Evolutionary conservation across 2,329 filamentous ascomycete genomes (phyloP), one percentile per base, ranked within the genome.

Genomic region (Saccharata proteae): DNA sequence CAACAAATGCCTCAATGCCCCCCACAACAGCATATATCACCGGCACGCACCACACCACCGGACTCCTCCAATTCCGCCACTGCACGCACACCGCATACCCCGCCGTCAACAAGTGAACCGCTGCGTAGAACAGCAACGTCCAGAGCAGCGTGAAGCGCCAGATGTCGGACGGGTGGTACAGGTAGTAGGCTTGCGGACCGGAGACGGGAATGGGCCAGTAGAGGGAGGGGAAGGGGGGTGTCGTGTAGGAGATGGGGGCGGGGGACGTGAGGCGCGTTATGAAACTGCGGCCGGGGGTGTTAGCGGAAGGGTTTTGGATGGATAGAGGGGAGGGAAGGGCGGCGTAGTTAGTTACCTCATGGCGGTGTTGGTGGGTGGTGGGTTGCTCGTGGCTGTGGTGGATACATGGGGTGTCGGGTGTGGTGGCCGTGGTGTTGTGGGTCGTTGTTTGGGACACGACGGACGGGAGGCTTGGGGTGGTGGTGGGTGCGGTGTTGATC

Each of bases 71-170:
- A 35, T 63, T 66, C 30, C 57, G 51, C 53, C 54, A 71, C 54
- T 90, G 81, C 46, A 85, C 76, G 25, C 72, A 60, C 43, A 85
- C 65, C 3, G 83, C 82, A 49, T 83, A 80, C 9, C 67, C 59
- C 0, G 79, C 75, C 3, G 79, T 80, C 19, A 74, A 67, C 12
- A 86, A 47, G 52, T 93, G 83, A 39, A 86, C 80, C 13, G 74
- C 65, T 19, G 71, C 74, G 45, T 81, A 88, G 42, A 84, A 71
- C 17, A 93, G 73, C 21, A 92, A 58, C 0, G 84, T 93, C 85
- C 85, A 94, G 49, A 77, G 70, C 11, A 90, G 59, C 1, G 84
- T 93, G 55, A 90, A 93, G 41, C 79, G 77, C 77, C 83, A 88
- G 34, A 92, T 81, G 49, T 93, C 83, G 37, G 58, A 52, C 3